These are phyloP conservation scores for Phalaenopsis aphrodite DNA, from an alignment of 106 monocot genomes.

Conservation along the genomic window DNA sequence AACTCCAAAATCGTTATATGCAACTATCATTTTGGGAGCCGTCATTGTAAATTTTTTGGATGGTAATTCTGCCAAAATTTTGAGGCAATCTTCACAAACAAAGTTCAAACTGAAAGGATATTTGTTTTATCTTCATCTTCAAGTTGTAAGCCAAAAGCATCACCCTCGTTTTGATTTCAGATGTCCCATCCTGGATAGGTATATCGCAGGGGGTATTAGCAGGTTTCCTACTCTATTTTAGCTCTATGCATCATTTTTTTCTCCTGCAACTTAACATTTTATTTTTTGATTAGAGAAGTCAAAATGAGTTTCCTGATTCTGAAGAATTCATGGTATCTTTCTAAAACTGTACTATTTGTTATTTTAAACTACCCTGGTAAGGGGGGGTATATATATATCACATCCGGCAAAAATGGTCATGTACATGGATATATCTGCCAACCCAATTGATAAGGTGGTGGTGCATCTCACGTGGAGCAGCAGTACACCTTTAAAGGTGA, in stretches of 20 bases:
- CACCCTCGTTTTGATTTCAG: slow-evolving; percentile 8
- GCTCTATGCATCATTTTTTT: slow-evolving; percentile 15
- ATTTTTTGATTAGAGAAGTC: slow-evolving; percentile 28
- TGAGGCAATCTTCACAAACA: not conserved
- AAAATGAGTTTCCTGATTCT: slow-evolving; percentile 27
- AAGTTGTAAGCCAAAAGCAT: slow-evolving; percentile 3
- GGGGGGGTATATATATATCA: slow-evolving; percentile 44
- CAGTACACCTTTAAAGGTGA: slow-evolving; percentile 89
- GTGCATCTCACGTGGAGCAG: slow-evolving; percentile 60
- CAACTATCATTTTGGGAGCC: slow-evolving; percentile 5
- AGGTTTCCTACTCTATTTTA: slow-evolving; percentile 22
- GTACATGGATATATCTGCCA: slow-evolving; percentile 50
- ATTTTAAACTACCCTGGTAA: slow-evolving; percentile 83
- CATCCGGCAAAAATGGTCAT: slow-evolving; percentile 36
- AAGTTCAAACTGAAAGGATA: not conserved
- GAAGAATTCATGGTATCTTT: slow-evolving; percentile 45
- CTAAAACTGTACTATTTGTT: slow-evolving; percentile 20
- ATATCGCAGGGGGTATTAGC: slow-evolving; percentile 25
- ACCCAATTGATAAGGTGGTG: slow-evolving; percentile 70
- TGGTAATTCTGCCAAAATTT: slow-evolving; percentile 2
- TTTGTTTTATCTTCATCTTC: not conserved
- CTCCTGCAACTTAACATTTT: slow-evolving; percentile 31
- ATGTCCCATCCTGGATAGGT: slow-evolving; percentile 15
- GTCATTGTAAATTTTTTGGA: not conserved
- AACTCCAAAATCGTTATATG: not conserved